These are phyloP conservation scores for Colletotrichum incanum DNA, from an alignment of 2,329 filamentous ascomycete genomes.

Conservation along the genomic window DNA sequence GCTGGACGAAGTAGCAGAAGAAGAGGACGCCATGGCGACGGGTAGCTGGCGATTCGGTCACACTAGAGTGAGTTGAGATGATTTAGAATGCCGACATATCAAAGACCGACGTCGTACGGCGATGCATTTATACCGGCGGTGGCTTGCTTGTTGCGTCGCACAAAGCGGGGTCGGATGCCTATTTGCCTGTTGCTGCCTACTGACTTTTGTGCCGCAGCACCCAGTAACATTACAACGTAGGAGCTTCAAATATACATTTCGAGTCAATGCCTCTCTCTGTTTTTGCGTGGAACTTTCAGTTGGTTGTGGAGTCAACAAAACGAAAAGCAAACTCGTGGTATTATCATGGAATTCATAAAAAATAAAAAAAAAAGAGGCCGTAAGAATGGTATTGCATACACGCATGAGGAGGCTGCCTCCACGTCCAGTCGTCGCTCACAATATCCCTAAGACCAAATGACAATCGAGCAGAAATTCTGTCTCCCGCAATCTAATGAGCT, in stretches of 20 bases:
- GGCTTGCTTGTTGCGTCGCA: not conserved
- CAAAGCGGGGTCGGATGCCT: slow-evolving; percentile 37
- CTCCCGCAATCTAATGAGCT: not conserved
- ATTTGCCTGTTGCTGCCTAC: slow-evolving; percentile 22
- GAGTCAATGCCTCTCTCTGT: no score
- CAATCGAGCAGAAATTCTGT: not conserved
- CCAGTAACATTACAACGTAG: not conserved
- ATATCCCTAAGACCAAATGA: not conserved
- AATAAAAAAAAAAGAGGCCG: slow-evolving; percentile 15
- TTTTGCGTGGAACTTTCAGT: not conserved
- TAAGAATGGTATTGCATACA: slow-evolving; percentile 31
- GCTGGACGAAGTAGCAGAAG: not conserved
- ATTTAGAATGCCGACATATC: not conserved
- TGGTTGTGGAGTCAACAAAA: no score
- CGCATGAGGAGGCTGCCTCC: not conserved
- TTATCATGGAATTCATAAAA: slow-evolving; percentile 24
- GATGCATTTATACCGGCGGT: not conserved
- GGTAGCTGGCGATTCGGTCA: not conserved
- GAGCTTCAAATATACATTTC: not conserved
- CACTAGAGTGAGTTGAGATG: not conserved
- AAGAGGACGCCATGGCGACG: not conserved
- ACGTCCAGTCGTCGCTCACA: not conserved
- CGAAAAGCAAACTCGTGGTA: not conserved
- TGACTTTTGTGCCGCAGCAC: not conserved
- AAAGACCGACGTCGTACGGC: not conserved